These are phyloP conservation scores for Thinopyrum elongatum DNA, from an alignment of 176 grass and related monocot species.

Conservation along the genomic window DNA sequence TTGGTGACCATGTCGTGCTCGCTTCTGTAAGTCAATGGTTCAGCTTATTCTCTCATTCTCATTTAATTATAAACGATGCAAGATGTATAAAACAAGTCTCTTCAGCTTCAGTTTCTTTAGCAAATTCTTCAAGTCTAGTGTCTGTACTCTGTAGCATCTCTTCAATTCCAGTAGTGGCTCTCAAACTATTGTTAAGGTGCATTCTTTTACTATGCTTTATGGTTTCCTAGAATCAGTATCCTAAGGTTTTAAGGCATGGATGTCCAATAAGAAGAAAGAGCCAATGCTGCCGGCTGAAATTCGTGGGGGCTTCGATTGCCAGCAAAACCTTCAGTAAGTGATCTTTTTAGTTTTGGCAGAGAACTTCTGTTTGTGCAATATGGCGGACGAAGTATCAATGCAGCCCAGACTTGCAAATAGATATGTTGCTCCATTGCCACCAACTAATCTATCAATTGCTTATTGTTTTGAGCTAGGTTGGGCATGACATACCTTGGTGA, in stretches of 20 bases:
- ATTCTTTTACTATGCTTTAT: neutral
- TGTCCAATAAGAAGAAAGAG: neutral
- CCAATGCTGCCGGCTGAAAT: neutral
- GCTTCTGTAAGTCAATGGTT: conserved; percentile 1
- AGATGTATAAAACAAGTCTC: too few species aligned
- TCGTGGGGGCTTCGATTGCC: neutral
- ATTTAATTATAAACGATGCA: neutral
- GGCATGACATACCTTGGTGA: neutral
- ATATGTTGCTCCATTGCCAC: conserved; percentile 3
- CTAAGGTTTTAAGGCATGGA: neutral
- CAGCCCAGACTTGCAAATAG: neutral
- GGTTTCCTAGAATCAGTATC: neutral
- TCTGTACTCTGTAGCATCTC: too few species aligned
- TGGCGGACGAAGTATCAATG: neutral
- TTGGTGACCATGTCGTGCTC: neutral
- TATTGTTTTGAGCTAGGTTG: neutral
- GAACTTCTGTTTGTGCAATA: neutral
- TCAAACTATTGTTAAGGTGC: neutral
- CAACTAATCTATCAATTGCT: neutral
- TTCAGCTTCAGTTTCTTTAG: too few species aligned
- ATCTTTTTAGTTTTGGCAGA: neutral
- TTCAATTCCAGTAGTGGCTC: neutral
- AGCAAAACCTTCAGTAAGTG: neutral
- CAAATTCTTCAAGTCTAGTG: too few species aligned
- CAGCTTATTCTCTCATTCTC: neutral